Base-by-base conservation (phyloP, 805 yeast genomes). In the Danielozyma ontarioensis region DNA sequence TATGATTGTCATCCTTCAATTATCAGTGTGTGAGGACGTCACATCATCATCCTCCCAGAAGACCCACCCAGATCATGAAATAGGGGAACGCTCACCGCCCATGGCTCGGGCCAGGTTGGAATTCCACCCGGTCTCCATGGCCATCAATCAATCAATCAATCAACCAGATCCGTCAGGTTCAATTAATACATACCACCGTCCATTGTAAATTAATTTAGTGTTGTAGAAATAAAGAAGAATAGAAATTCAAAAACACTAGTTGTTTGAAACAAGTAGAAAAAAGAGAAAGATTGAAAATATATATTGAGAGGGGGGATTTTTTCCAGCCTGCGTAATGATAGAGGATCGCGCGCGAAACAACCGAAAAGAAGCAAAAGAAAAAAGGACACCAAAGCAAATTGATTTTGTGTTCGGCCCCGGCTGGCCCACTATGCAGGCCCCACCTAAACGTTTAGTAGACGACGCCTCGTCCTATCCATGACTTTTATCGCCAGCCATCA, bases 111-210 rank as follows among this genome's bases (percentile, higher is more conserved):
- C 13, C 26, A 12, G 18, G 17, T 13, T 10, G n/a, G n/a, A 10
- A 13, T 17, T 13, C 25, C 32, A 25, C 22, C 31, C 29, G 33
- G 14, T n/a, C 12, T 12, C 8, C n/a, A n/a, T n/a, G n/a, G n/a
- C n/a, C n/a, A n/a, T 24, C 25, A 22, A 19, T 11, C 28, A 33
- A 32, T 25, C 42, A 36, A 44, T 35, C 41, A 29, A 33, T 43
- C 35, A 24, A 44, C 32, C 39, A 29, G 37, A 24, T 22, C 29
- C 29, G 27, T 30, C 29, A 13, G 28, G 18, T 14, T 17, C 19
- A 14, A 27, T 17, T 17, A 26, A 35, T 59, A 72, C 78, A 61
- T 72, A 72, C 78, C 76, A 61, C 76, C 76, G 72, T 73, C 78
- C 78, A 73, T 72, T 53, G 60, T 71, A 64, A 37, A 39, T 42